Percentiles rank a stretch among this genome's conserved stretches.
Conservation (phyloP, 2,329 filamentous ascomycete species). For the Ophioceras dolichostomum region DNA sequence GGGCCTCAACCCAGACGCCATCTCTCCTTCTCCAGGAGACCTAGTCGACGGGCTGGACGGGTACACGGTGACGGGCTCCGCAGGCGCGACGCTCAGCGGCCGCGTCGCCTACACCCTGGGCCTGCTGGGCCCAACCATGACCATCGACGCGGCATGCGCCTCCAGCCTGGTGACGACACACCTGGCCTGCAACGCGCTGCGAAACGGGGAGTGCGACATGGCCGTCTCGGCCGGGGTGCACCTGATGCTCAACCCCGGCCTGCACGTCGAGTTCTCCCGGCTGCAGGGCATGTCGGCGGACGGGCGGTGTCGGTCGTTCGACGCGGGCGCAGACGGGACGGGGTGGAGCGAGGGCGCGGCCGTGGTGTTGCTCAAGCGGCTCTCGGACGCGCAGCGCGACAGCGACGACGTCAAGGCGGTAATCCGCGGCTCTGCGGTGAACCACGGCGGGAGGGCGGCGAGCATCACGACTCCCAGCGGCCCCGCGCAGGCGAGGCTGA, state of each 20-base stretch:
- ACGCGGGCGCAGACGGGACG: slow-evolving; percentile 32
- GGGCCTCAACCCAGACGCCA: no score
- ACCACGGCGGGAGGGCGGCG: slow-evolving; percentile 9
- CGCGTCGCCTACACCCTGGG: slow-evolving; percentile 43
- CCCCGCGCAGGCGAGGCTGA: slow-evolving; percentile 13
- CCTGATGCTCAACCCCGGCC: slow-evolving; percentile 12
- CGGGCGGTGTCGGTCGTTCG: slow-evolving; percentile 18
- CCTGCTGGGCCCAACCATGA: slow-evolving; percentile 38
- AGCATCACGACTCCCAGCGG: slow-evolving; percentile 10
- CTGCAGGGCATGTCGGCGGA: slow-evolving; percentile 4
- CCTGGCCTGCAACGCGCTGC: slow-evolving; percentile 34
- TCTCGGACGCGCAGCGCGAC: slow-evolving; percentile 21
- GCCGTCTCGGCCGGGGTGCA: slow-evolving; percentile 25
- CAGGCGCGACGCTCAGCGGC: no score
- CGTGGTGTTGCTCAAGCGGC: slow-evolving; percentile 28
- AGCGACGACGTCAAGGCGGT: slow-evolving; percentile 22
- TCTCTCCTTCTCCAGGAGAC: no score
- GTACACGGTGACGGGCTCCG: no score
- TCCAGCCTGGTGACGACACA: slow-evolving; percentile 37
- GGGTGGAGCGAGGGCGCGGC: slow-evolving; percentile 35
- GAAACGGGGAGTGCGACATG: slow-evolving; percentile 29
- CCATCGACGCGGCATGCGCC: slow-evolving; percentile 39
- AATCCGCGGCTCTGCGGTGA: slow-evolving; percentile 11
- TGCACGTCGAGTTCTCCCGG: background rate
- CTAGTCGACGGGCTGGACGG: no score